These are phyloP conservation scores for Amanita phalloides DNA, from an alignment of 768 basidiomycete species.

Conservation along the genomic window DNA sequence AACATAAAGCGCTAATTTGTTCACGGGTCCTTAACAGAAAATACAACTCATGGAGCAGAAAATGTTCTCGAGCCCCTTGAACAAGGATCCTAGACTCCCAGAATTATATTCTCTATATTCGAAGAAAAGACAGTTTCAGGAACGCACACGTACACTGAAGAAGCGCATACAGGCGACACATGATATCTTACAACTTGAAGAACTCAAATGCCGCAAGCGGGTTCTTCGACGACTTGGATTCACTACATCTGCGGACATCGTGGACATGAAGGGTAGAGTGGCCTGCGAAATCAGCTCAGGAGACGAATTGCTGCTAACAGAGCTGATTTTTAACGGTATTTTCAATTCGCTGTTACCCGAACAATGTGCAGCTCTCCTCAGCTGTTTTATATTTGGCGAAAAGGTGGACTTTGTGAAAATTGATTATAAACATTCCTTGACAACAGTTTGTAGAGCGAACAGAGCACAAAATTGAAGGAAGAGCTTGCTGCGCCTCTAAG, in stretches of 20 bases:
- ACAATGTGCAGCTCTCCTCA: conserved; percentile 87
- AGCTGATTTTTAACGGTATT: conserved; percentile 93
- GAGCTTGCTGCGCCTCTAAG: conserved; percentile 89
- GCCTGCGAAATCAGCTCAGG: conserved; percentile 98
- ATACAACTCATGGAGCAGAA: conserved; percentile 83
- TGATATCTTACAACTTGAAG: conserved; percentile 91
- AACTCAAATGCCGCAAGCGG: conserved; percentile 91
- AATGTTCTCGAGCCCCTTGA: conserved; percentile 69
- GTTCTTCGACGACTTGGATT: conserved; percentile 89
- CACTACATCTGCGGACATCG: conserved; percentile 81
- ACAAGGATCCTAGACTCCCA: conserved; percentile 69
- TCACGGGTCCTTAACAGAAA: conserved; percentile 43
- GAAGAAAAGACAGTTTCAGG: conserved; percentile 60
- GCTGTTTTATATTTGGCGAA: conserved; percentile 96
- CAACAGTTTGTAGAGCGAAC: conserved; percentile 55
- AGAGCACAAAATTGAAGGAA: conserved; percentile 77
- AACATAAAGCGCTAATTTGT: not conserved
- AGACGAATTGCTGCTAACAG: conserved; percentile 91
- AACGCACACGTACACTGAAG: conserved; percentile 66
- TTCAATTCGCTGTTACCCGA: conserved; percentile 89
- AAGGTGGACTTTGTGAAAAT: conserved; percentile 43
- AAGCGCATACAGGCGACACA: conserved; percentile 84
- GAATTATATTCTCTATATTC: conserved; percentile 74
- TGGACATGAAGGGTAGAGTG: conserved; percentile 96
- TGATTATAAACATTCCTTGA: not conserved